Evolutionary conservation across 139 green algal species (phyloP).

Genomic region (Chlorella sp.): DNA sequence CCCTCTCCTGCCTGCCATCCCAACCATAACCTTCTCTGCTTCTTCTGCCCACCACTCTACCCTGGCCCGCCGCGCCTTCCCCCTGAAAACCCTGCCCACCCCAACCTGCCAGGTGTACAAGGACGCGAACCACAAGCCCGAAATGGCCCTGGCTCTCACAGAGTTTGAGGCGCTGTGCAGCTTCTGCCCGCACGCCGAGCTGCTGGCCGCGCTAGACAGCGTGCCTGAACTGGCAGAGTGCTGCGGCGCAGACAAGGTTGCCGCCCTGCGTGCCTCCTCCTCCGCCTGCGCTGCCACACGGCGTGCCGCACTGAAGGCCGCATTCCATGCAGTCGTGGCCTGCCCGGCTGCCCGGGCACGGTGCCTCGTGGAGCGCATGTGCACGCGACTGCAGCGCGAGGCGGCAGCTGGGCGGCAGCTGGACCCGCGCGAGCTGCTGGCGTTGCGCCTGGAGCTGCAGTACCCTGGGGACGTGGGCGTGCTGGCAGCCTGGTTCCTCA

Average conservation of each 20-base stretch:
- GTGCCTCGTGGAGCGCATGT: conserved; percentile 53
- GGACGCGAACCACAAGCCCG: conserved; percentile 98
- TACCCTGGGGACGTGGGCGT: conserved; percentile 97
- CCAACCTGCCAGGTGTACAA: conserved; percentile 81
- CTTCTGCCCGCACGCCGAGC: conserved; percentile 75
- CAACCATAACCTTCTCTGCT: background rate
- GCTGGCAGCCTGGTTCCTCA: conserved; percentile 94
- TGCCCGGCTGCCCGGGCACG: conserved; percentile 48
- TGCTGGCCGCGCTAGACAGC: conserved; percentile 57
- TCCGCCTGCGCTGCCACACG: background rate
- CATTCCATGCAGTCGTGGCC: conserved; percentile 93
- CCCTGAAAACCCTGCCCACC: no score
- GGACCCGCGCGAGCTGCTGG: conserved; percentile 74
- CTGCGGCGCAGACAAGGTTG: conserved; percentile 28
- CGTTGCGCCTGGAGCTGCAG: conserved; percentile 87
- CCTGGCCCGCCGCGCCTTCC: no score
- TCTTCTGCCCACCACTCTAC: no score
- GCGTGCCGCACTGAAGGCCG: conserved; percentile 55
- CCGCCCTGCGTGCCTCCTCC: conserved; percentile 29
- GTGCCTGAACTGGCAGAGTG: conserved; percentile 65
- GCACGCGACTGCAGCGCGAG: conserved; percentile 59
- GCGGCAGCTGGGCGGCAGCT: conserved; percentile 40
- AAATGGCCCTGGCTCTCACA: conserved; percentile 96
- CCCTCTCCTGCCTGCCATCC: background rate
- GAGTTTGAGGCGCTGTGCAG: conserved; percentile 94